Evolutionary conservation across 2,329 filamentous ascomycete genomes (phyloP).

Genomic region (Colletotrichum phormii): DNA sequence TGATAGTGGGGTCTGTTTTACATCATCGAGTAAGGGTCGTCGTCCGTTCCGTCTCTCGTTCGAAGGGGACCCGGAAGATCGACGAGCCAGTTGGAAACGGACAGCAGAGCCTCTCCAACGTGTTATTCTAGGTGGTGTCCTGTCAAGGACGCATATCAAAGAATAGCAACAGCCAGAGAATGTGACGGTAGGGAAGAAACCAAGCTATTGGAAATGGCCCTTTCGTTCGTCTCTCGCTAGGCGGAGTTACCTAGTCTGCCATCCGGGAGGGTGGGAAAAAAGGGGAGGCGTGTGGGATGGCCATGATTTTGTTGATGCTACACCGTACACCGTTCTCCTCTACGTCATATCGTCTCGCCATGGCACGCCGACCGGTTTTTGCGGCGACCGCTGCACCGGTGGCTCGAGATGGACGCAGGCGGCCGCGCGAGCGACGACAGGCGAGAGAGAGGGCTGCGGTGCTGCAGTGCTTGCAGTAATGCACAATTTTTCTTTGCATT

Average conservation of each 20-base stretch:
- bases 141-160: slow-evolving; percentile 1
- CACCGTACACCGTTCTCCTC: neutral
- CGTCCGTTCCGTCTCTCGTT: neutral
- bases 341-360: slow-evolving; percentile 24
- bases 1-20: slow-evolving; percentile 26
- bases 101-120: slow-evolving; percentile 28
- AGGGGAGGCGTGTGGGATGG: neutral
- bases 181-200: neutral
- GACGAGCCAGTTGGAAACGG: slow-evolving; percentile 15
- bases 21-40: slow-evolving; percentile 19
- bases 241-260: neutral
- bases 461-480: neutral
- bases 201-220: neutral
- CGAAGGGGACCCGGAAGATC: neutral
- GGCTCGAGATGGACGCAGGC: slow-evolving; percentile 14
- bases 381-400: slow-evolving; percentile 26
- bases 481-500: neutral
- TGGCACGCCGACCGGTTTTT: neutral
- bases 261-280: slow-evolving; percentile 3
- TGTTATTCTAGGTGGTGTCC: neutral
- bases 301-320: neutral
- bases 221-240: neutral
- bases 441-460: neutral
- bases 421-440: neutral
- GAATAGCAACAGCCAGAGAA: slow-evolving; percentile 4